Base-by-base conservation (phyloP, 2,329 filamentous ascomycete species). In the Rhexocercosporidium sp. region DNA sequence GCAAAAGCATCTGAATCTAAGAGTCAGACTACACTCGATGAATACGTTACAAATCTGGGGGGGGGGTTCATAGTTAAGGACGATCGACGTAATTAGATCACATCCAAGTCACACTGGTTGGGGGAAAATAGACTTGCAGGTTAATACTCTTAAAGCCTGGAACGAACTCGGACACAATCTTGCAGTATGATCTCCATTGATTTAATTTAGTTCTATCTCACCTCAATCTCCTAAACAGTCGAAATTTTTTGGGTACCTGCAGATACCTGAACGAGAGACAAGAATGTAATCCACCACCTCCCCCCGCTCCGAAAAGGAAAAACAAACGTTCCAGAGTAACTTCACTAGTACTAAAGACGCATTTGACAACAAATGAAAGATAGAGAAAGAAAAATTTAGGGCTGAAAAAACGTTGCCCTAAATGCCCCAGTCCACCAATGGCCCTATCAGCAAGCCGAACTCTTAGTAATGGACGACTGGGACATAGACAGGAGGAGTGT, bases 181-280 rank as follows among this genome's bases (percentile, higher is more conserved):
- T 5, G 4, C 14, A 44, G 12, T 20, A n/a, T n/a, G 12, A 6
- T 18, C 14, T 44, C 6, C 22, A 27, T 29, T 3, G 5, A 27
- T 12, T 51, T 16, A 12, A 56, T 56, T 39, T 11, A 25, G 41
- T 1, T 41, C 34, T 25, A 39, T 34, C 31, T 41, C 18, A 8
- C 11, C 25, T 25, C 14, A 34, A 37, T 14, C n/a, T 20, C 31
- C 54, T 37, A 57, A 14, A 37, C 1, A 41, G 18, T 1, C 27
- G 20, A 39, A 57, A 39, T 57, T 25, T 39, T 22, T 56, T 6
- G 29, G 53, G 31, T 25, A 57, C 31, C 54, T 39, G 31, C 29
- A 39, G 31, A 25, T 39, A 57, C 54, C 54, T 12, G 9, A 57
- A 39, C n/a, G 54, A 57, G 31, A 34, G 53, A 56, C 53, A 56